These are phyloP conservation scores for Aspergillus leporis DNA, from an alignment of 495 filamentous ascomycete genomes.

Conservation along the genomic window DNA sequence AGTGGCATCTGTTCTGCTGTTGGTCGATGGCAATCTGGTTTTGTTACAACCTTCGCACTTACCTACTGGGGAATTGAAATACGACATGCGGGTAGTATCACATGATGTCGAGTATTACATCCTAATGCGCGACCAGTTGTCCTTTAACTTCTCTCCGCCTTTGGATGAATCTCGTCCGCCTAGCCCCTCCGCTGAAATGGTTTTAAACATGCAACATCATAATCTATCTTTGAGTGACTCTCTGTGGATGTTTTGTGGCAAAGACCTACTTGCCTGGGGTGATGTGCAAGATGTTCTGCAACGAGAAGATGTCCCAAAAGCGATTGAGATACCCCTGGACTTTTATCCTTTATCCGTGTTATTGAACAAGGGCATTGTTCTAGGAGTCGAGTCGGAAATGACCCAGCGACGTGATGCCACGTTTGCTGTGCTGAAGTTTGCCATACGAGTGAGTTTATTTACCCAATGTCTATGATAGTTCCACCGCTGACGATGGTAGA, in stretches of 20 bases:
- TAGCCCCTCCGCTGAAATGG: constrained; percentile 52
- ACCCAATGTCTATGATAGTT: constrained; percentile 19
- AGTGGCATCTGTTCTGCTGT: constrained; percentile 88
- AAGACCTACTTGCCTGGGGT: constrained; percentile 77
- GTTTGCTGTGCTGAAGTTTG: constrained; percentile 83
- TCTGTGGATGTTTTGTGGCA: constrained; percentile 91
- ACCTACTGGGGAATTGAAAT: constrained; percentile 79
- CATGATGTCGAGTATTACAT: constrained; percentile 95
- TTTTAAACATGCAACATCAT: constrained; percentile 41
- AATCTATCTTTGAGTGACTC: constrained; percentile 73
- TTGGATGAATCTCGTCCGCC: constrained; percentile 47
- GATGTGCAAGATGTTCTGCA: constrained; percentile 86
- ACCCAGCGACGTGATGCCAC: constrained; percentile 86
- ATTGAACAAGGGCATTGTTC: constrained; percentile 78
- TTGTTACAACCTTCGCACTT: constrained; percentile 81
- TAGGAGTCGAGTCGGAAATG: constrained; percentile 90
- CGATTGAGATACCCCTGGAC: constrained; percentile 62
- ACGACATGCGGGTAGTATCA: constrained; percentile 96
- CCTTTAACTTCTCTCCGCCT: constrained; percentile 45
- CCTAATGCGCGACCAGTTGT: constrained; percentile 83
- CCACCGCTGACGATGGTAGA: constrained; percentile 45
- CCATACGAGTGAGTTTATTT: constrained; percentile 65
- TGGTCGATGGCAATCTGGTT: constrained; percentile 95
- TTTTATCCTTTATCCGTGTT: constrained; percentile 94
- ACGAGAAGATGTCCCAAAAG: constrained; percentile 44